Percentiles rank a stretch among this genome's conserved stretches.
phyloP scores from a whole-genome alignment of 2,329 filamentous ascomycete species.

The Claviceps humidiphila region DNA sequence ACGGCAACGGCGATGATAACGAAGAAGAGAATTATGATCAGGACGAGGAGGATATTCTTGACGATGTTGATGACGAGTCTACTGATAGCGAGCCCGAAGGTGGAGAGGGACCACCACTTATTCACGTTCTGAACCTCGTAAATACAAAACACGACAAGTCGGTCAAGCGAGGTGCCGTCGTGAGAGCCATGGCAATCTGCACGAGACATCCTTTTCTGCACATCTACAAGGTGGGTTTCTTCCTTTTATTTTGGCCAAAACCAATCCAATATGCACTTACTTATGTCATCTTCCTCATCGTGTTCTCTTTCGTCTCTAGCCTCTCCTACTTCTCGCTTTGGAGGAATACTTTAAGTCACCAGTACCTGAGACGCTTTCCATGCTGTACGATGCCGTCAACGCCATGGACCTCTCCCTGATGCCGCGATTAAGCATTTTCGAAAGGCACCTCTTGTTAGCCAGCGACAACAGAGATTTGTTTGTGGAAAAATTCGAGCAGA shows the following conservation, averaged over 20 bases:
- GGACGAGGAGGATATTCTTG: conserved; percentile 35
- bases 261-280: background rate
- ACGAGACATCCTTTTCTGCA: conserved; percentile 94
- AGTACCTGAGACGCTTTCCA: conserved; percentile 71
- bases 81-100: conserved; percentile 52
- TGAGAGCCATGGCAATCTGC: conserved; percentile 98
- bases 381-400: conserved; percentile 87
- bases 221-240: conserved; percentile 72
- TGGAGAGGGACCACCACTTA: conserved; percentile 75
- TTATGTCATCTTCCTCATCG: background rate
- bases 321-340: conserved; percentile 74
- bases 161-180: conserved; percentile 82
- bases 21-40: conserved; percentile 31
- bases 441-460: conserved; percentile 73
- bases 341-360: conserved; percentile 96
- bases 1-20: background rate
- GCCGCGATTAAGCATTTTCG: conserved; percentile 70
- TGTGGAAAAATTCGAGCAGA: conserved; percentile 91
- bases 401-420: conserved; percentile 92
- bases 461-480: conserved; percentile 95
- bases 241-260: background rate
- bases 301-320: conserved; percentile 33
- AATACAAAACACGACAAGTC: conserved; percentile 96
- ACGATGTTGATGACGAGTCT: conserved; percentile 40
- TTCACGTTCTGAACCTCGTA: conserved; percentile 94